phyloP scores from a whole-genome alignment of 331 rosid species.

The Cucumis variabilis region DNA sequence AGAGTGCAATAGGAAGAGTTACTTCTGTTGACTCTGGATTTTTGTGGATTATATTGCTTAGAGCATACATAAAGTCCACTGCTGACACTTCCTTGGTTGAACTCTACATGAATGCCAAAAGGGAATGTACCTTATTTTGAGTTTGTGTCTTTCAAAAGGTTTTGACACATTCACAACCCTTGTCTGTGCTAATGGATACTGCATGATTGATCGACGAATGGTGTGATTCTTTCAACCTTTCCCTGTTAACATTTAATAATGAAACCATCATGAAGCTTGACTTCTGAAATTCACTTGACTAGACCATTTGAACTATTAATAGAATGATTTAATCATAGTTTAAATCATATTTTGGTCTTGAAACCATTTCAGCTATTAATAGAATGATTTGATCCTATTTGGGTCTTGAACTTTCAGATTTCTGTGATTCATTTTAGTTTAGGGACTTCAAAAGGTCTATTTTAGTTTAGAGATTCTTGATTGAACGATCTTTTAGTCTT shows the following conservation, averaged over 20 bases:
- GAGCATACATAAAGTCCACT: conserved; percentile 85
- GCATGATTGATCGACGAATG: conserved; percentile 95
- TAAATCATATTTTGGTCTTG: too few species aligned
- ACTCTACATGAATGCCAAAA: conserved; percentile 82
- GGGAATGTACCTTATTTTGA: conserved; percentile 88
- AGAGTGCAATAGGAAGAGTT: conserved; percentile 93
- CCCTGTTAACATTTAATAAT: not conserved
- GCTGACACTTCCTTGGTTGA: conserved; percentile 84
- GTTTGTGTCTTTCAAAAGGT: conserved; percentile 83
- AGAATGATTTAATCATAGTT: not conserved
- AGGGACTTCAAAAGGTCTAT: not conserved
- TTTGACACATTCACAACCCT: conserved; percentile 93
- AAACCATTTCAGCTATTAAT: too few species aligned
- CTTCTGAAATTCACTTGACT: not conserved
- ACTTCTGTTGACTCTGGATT: conserved; percentile 96
- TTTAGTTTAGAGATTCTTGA: not conserved
- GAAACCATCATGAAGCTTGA: not conserved
- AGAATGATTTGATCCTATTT: too few species aligned
- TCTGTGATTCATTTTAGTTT: not conserved
- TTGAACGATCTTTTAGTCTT: not conserved
- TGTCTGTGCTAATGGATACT: conserved; percentile 89
- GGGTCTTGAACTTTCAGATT: not conserved
- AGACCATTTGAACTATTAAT: not conserved
- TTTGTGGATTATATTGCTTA: conserved; percentile 93
- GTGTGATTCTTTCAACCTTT: conserved; percentile 48